Percentiles rank a stretch among this genome's conserved stretches.
These are phyloP conservation scores for Luvunga scandens DNA, from an alignment of 345 rosid genomes.

Conservation along the genomic window DNA sequence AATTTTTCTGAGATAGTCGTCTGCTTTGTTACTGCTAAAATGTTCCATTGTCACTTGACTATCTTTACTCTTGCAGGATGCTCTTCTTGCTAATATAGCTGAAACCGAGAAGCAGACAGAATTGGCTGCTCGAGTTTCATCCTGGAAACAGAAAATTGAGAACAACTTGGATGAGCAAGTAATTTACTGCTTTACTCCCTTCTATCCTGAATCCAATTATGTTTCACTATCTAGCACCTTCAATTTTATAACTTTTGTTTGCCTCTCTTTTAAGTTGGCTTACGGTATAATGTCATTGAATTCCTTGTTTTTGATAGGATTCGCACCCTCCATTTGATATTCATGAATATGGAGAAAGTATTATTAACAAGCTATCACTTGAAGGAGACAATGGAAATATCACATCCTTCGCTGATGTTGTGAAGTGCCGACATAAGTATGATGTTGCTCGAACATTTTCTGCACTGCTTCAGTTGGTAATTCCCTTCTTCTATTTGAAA, in stretches of 20 bases:
- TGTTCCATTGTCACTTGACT: constrained; percentile 2
- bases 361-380: constrained; percentile 56
- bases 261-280: neutral
- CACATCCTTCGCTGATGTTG: constrained; percentile 60
- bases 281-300: neutral
- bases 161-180: constrained; percentile 91
- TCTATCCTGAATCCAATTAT: neutral
- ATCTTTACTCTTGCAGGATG: constrained; percentile 52
- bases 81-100: constrained; percentile 92
- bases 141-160: constrained; percentile 96
- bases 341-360: constrained; percentile 73
- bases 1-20: neutral
- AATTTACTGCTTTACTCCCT: constrained; percentile 14
- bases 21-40: neutral
- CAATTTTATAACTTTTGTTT: constrained; percentile 1
- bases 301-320: constrained; percentile 49
- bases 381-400: constrained; percentile 36
- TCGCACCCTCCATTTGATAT: constrained; percentile 87
- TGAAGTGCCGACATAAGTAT: constrained; percentile 74
- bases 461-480: constrained; percentile 96
- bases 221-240: neutral
- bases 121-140: constrained; percentile 82
- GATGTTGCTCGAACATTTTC: constrained; percentile 92
- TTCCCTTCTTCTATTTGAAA: neutral
- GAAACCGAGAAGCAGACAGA: constrained; percentile 90